Conservation (phyloP, 2,329 filamentous ascomycete species). For the Clarireedia paspali region DNA sequence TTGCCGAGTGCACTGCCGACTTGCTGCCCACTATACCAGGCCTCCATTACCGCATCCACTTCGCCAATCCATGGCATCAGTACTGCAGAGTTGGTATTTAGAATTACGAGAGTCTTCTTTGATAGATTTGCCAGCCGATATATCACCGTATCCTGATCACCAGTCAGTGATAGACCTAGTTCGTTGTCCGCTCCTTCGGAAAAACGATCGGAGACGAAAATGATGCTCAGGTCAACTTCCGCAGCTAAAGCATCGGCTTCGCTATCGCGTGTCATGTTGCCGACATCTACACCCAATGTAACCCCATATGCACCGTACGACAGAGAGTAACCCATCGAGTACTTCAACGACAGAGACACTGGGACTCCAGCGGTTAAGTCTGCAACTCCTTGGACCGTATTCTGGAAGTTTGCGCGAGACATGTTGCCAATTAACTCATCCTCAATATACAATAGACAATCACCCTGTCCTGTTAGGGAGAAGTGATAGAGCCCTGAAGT, state of each 20-base stretch:
- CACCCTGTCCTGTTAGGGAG: background rate
- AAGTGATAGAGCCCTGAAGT: background rate
- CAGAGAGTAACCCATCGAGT: background rate
- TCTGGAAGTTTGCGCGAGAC: background rate
- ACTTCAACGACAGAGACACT: background rate
- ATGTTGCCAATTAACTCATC: background rate
- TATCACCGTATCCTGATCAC: slow-evolving; percentile 31
- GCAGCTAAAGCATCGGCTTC: background rate
- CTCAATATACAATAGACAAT: background rate
- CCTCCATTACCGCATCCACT: slow-evolving; percentile 31
- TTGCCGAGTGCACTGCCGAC: slow-evolving; percentile 57
- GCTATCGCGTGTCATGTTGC: background rate
- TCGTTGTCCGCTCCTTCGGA: background rate
- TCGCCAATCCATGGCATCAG: slow-evolving; percentile 43
- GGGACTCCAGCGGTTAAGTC: background rate
- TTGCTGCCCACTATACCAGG: slow-evolving; percentile 56
- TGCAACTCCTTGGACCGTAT: background rate
- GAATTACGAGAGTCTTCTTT: slow-evolving; percentile 49
- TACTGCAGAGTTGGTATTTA: slow-evolving; percentile 54
- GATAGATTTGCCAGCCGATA: slow-evolving; percentile 46
- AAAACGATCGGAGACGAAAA: background rate
- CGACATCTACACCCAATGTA: background rate
- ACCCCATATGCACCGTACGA: background rate
- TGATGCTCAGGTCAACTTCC: background rate
- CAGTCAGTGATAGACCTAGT: background rate